Percentiles rank a stretch among this genome's conserved stretches.
phyloP scores from a whole-genome alignment of 106 monocot species.

The Cymbidium sinense region DNA sequence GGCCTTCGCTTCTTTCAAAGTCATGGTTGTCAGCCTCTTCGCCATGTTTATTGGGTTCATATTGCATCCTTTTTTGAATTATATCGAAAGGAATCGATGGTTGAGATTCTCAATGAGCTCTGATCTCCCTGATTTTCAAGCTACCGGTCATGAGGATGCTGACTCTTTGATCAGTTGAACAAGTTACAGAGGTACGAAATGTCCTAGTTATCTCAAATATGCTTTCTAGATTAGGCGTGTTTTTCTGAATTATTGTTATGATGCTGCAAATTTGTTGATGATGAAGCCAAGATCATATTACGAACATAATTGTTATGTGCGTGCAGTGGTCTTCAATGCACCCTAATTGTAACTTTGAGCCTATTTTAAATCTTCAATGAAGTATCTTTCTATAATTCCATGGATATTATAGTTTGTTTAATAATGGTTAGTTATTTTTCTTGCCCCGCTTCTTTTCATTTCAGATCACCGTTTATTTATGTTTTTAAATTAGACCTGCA shows the following conservation, averaged over 20 bases:
- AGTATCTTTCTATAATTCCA: neutral
- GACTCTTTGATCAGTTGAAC: neutral
- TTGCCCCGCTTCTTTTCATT: no score
- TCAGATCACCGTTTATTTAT: no score
- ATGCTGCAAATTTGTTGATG: neutral
- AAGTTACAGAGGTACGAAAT: neutral
- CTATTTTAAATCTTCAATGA: neutral
- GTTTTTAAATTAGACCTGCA: no score
- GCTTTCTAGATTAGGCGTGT: neutral
- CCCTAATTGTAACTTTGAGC: neutral
- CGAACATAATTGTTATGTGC: neutral
- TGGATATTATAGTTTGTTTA: no score
- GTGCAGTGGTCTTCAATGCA: neutral
- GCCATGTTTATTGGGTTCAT: conserved; percentile 43
- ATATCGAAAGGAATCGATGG: conserved; percentile 32
- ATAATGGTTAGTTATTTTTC: no score
- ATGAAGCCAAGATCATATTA: neutral
- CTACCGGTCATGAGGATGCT: neutral
- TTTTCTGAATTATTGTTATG: neutral
- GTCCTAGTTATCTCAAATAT: neutral
- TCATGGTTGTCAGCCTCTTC: conserved; percentile 47
- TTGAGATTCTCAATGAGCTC: conserved; percentile 34
- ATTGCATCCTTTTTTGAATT: conserved; percentile 41
- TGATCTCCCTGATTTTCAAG: conserved; percentile 31
- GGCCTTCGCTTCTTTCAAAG: conserved; percentile 39